These are phyloP conservation scores for Mrakia hoshinonis DNA, from an alignment of 768 basidiomycete species.

Conservation along the genomic window DNA sequence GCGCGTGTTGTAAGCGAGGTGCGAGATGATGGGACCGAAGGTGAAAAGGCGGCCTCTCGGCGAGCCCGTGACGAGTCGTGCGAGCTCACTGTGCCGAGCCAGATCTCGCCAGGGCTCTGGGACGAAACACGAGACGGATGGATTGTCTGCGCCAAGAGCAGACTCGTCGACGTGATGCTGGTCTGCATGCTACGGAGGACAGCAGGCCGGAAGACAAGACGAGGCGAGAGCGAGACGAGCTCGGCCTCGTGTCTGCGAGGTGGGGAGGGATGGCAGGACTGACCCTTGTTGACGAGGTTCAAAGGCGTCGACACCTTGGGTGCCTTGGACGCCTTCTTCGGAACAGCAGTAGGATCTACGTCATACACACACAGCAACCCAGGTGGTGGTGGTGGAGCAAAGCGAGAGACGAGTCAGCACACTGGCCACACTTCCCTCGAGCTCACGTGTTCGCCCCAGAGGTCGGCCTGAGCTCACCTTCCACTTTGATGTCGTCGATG, in stretches of 20 bases:
- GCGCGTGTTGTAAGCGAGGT: slow-evolving; percentile 19
- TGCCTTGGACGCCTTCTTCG: slow-evolving; percentile 32
- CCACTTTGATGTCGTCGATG: slow-evolving; percentile 37
- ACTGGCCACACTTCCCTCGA: neutral
- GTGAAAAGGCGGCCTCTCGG: neutral
- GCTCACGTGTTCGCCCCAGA: neutral
- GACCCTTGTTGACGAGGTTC: slow-evolving; percentile 25
- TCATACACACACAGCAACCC: slow-evolving; percentile 1
- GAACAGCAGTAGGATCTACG: slow-evolving; percentile 35
- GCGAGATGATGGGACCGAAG: neutral
- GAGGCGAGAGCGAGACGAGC: neutral
- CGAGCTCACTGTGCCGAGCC: neutral
- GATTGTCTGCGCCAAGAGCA: too few relatives aligned
- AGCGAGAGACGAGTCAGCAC: neutral
- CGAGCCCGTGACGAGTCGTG: too few relatives aligned
- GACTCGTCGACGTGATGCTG: too few relatives aligned
- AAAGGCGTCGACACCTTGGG: slow-evolving; percentile 28
- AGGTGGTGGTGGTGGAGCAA: neutral
- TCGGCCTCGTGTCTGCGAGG: neutral
- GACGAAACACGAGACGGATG: too few relatives aligned
- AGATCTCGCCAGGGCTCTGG: too few relatives aligned
- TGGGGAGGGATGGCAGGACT: neutral
- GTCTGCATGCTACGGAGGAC: neutral
- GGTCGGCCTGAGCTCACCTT: slow-evolving; percentile 33
- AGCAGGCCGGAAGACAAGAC: neutral